Percentiles rank a stretch among this genome's conserved stretches.
Evolutionary conservation across 768 basidiomycete genomes (phyloP).

Genomic region (Leccinum uliginosum): DNA sequence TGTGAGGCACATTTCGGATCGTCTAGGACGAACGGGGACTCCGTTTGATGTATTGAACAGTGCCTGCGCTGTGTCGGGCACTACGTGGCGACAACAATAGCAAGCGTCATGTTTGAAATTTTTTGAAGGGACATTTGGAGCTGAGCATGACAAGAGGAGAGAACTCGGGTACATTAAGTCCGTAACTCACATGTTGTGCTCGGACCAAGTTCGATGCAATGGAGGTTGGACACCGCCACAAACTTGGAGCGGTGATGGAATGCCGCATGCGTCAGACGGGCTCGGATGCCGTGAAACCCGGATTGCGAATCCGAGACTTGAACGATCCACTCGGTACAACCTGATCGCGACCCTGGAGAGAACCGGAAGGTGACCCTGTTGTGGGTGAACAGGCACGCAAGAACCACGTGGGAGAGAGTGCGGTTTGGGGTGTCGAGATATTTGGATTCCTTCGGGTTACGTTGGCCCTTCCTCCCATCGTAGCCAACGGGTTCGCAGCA

Average conservation of each 20-base stretch:
- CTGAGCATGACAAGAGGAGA: slow-evolving; percentile 12
- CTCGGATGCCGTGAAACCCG: slow-evolving; percentile 3
- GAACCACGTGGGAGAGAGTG: slow-evolving; percentile 24
- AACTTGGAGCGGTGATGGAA: not conserved
- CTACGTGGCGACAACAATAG: slow-evolving; percentile 6
- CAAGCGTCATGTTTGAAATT: slow-evolving; percentile 2
- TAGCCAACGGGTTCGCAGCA: slow-evolving; percentile 8
- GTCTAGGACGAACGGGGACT: not conserved
- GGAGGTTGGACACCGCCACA: slow-evolving; percentile 10
- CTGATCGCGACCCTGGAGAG: slow-evolving; percentile 11
- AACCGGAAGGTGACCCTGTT: slow-evolving; percentile 8
- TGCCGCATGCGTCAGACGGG: not conserved
- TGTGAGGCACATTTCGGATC: not conserved
- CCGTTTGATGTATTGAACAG: not conserved
- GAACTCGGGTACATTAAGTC: slow-evolving; percentile 14
- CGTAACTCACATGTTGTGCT: slow-evolving; percentile 1
- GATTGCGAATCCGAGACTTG: slow-evolving; percentile 11
- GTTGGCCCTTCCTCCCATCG: slow-evolving; percentile 13
- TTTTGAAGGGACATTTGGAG: not conserved
- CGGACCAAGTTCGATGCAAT: slow-evolving; percentile 1
- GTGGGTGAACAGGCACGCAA: slow-evolving; percentile 20
- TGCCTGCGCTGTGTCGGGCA: slow-evolving; percentile 2
- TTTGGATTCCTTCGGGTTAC: slow-evolving; percentile 10
- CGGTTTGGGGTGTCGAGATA: slow-evolving; percentile 16
- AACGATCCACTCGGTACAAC: slow-evolving; percentile 9